phyloP scores from a whole-genome alignment of 2,329 filamentous ascomycete species.

The Ilyonectria robusta region DNA sequence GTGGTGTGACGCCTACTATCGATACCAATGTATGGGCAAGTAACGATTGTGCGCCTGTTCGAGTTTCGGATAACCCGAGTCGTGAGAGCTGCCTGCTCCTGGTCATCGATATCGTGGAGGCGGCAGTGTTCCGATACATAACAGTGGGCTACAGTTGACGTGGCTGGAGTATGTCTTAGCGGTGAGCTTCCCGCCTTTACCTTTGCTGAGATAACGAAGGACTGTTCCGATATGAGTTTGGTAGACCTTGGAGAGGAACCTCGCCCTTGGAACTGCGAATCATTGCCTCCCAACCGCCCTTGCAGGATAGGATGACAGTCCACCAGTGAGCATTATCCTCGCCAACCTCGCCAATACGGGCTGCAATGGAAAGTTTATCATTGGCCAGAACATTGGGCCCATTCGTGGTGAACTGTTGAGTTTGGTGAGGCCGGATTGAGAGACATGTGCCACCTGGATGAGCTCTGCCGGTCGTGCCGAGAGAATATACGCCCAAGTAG shows the following conservation, averaged over 20 bases:
- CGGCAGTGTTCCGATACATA: constrained; percentile 48
- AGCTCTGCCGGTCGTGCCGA: no score
- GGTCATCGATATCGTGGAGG: constrained; percentile 43
- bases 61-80: no score
- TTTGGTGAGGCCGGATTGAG: no score
- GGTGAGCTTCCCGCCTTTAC: neutral
- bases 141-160: constrained; percentile 38
- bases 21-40: no score
- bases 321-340: constrained; percentile 49
- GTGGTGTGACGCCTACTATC: no score
- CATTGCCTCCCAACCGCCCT: constrained; percentile 45
- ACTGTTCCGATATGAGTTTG: constrained; percentile 9
- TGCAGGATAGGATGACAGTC: constrained; percentile 44
- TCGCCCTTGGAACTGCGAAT: constrained; percentile 33
- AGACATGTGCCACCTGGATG: no score
- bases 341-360: constrained; percentile 43
- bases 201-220: constrained; percentile 15
- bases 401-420: no score
- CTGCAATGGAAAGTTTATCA: neutral
- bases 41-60: no score
- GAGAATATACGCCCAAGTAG: no score
- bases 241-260: constrained; percentile 37
- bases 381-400: no score
- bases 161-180: neutral
- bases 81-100: constrained; percentile 43